Evolutionary conservation across 176 grass and related monocot species (phyloP), one percentile per base, ranked within the genome.

Genomic region (Musa acuminata): DNA sequence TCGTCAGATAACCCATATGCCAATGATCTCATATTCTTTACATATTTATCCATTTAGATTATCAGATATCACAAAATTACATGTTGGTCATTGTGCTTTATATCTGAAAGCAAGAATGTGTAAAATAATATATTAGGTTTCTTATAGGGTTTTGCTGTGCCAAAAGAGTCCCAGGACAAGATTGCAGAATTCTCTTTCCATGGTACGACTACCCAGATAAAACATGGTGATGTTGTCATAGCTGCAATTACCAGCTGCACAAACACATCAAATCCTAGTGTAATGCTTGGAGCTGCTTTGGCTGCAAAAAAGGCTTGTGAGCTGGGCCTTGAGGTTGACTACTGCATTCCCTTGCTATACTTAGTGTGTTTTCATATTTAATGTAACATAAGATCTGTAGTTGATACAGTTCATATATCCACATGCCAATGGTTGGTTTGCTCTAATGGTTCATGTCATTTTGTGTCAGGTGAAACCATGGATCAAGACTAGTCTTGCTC

Each of bases 401-500:
- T 43, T 68, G 69, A 17, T 13, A 68, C 9, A 79, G 26, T 81
- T 6, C 24, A 51, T 67, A 17, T 22, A 75, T 2, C 67, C 9
- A 48, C 58, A 73, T 73, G 23, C 49, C 52, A 54, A 54, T 17
- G 14, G 58, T 7, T 49, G 49, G 29, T 67, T 72, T 1, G 24
- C 67, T 55, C 29, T 80, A 76, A 78, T 71, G 62, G 8, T 49
- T 80, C 78, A 13, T 76, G 87, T 14, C 13, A 86, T 25, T 10
- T 72, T 64, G 14, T 43, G 83, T 84, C 83, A 99, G 95, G 91
- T 99, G 59, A 94, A 91, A 79, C 95, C 95, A 84, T 94, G 95
- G 95, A 94, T 99, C 80, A 99, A 99, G 76, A 99, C 95, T 16
- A 99, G 95, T 26, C 95, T 99, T 77, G 95, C 95, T 13, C 95